Base-by-base conservation (phyloP, 2,329 filamentous ascomycete species). In the Hypoxylon sp. region DNA sequence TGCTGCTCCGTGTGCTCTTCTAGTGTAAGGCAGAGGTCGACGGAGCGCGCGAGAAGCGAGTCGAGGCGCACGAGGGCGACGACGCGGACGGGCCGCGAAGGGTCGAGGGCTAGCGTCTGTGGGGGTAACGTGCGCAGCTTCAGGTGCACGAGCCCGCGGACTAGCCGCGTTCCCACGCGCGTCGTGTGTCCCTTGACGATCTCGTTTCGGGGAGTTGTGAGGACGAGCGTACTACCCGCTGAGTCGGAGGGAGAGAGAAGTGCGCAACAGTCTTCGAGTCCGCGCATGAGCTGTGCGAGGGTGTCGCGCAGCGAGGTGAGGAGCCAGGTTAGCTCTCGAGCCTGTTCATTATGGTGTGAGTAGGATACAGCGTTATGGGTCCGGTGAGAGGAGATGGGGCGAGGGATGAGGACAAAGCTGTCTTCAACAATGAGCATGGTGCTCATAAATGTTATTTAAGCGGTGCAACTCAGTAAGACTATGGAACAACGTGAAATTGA, bases 131-230 rank as follows among this genome's bases (percentile, higher is more conserved):
- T 94, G 69, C 88, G 86, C 11, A 97, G 87, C 58, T 92, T 91
- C 37, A 98, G 87, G 77, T 92, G 89, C 68, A 97, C 87, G 68
- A 92, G 91, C 72, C 94, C 95, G 79, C 97, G 97, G 70, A 97
- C 91, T 71, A 99, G 91, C 57, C 92, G 90, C n/a, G 93, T 93
- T 42, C 96, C 96, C 37, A 97, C 89, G 59, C 96, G 89, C 0
- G 95, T 98, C 67, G 98, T 89, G 74, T 94, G 93, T 17, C 96
- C 96, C 80, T 99, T 99, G 70, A 98, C 90, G 73, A 88, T 90
- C 82, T 99, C 96, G 61, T 93, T 95, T 62, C 94, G 89, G 62
- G 92, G 87, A 13, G 94, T 97, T 69, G 92, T 96, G 72, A 99
- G 87, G 31, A 96, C 94, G 29, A 99, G 88, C 0, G 95, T 99